phyloP scores from a whole-genome alignment of 164 flowering plant genomes.

The Sedum album region DNA sequence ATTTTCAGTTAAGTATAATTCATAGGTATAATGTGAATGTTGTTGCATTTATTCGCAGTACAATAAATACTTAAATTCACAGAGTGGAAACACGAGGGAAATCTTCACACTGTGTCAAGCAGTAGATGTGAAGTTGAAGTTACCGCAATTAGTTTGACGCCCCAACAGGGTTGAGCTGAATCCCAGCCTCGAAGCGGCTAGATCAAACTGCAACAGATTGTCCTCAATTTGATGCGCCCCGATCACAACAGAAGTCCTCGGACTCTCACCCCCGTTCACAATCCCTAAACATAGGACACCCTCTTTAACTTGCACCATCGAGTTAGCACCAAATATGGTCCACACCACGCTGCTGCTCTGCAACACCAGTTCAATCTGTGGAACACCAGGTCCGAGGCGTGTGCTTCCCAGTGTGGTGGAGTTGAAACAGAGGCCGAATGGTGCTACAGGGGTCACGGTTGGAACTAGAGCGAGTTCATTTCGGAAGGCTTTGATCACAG shows the following conservation, averaged over 20 bases:
- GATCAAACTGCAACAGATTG: constrained; percentile 48
- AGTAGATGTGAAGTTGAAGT: constrained; percentile 2
- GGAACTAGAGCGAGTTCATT: constrained; percentile 9
- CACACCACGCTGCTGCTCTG: constrained; percentile 29
- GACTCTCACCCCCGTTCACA: constrained; percentile 32
- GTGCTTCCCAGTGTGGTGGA: constrained; percentile 13
- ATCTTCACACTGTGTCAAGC: not conserved
- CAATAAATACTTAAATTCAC: no score
- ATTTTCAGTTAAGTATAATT: no score
- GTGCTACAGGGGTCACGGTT: constrained; percentile 26
- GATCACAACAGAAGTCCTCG: constrained; percentile 27
- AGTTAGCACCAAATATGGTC: constrained; percentile 39
- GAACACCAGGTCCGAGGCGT: constrained; percentile 26
- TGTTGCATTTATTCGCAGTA: not conserved
- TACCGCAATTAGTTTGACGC: not conserved
- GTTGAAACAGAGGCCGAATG: constrained; percentile 31
- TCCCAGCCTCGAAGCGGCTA: constrained; percentile 28
- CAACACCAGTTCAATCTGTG: constrained; percentile 33
- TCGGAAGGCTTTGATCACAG: constrained; percentile 21
- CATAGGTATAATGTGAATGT: not conserved
- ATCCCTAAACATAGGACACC: constrained; percentile 46
- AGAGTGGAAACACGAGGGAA: not conserved
- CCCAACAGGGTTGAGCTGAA: not conserved
- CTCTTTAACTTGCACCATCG: constrained; percentile 38
- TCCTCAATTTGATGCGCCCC: constrained; percentile 55